Conservation (phyloP, 495 filamentous ascomycete species). For the Lasiosphaeris hirsuta region DNA sequence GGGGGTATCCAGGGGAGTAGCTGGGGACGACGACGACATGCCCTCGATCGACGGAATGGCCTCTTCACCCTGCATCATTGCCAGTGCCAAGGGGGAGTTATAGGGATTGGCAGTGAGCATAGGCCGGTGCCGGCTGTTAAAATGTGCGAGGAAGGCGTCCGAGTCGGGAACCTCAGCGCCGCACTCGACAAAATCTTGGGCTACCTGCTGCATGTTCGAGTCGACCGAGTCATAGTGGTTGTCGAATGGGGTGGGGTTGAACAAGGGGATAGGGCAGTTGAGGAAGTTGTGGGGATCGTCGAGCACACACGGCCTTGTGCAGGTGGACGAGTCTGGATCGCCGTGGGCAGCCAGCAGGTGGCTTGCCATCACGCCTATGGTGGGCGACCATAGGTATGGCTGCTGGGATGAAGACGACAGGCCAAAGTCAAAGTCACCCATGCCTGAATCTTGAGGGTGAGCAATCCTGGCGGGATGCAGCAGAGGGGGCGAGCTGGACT, state of each 20-base stretch:
- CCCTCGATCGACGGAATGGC: conserved; percentile 18
- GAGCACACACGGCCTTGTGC: conserved; percentile 27
- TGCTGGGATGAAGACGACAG: conserved; percentile 14
- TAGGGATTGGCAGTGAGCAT: conserved; percentile 15
- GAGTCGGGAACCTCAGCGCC: conserved; percentile 27
- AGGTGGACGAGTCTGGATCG: conserved; percentile 19
- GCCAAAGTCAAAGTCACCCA: conserved; percentile 17
- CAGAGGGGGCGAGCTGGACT: neutral
- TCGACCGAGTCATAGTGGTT: conserved; percentile 16
- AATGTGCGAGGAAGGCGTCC: conserved; percentile 30
- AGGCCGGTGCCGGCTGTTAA: conserved; percentile 27
- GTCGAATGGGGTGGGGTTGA: conserved; percentile 14
- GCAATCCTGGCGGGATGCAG: neutral
- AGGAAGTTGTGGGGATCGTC: conserved; percentile 28
- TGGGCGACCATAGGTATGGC: conserved; percentile 11
- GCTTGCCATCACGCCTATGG: conserved; percentile 26
- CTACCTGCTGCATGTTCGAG: conserved; percentile 12
- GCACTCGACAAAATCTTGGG: conserved; percentile 25
- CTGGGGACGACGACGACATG: conserved; percentile 21
- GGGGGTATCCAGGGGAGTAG: conserved; percentile 27
- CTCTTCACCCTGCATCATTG: neutral
- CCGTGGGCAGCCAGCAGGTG: conserved; percentile 27
- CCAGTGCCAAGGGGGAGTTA: neutral
- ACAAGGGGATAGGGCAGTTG: conserved; percentile 29
- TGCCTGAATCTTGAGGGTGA: conserved; percentile 8